Conservation (phyloP, 352 stramenopile species). For the Phytophthora lateralis region DNA sequence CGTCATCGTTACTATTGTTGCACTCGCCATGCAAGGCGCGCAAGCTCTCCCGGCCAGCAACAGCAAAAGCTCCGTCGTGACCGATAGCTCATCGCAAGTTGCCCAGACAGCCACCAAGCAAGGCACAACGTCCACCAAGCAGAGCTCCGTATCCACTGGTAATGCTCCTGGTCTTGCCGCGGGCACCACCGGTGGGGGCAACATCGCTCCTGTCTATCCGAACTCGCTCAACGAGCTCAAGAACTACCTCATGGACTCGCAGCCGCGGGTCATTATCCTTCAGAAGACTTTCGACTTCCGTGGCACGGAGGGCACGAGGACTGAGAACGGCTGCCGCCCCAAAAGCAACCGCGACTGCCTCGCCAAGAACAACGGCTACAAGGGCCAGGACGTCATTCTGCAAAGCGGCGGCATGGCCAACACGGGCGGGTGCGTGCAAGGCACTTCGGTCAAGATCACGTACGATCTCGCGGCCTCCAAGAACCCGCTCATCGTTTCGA, state of each 20-base stretch:
- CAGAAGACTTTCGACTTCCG: slow-evolving; percentile 57
- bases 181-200: slow-evolving; percentile 52
- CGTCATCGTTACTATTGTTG: slow-evolving; percentile 20
- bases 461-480: slow-evolving; percentile 32
- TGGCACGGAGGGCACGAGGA: slow-evolving; percentile 52
- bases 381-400: slow-evolving; percentile 62
- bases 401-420: slow-evolving; percentile 55
- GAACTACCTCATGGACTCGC: slow-evolving; percentile 43
- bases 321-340: slow-evolving; percentile 52
- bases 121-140: not conserved
- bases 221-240: slow-evolving; percentile 47
- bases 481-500: slow-evolving; percentile 38
- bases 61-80: slow-evolving; percentile 1
- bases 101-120: slow-evolving; percentile 2
- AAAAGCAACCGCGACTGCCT: slow-evolving; percentile 47
- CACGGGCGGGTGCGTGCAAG: slow-evolving; percentile 53
- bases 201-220: slow-evolving; percentile 43
- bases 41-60: slow-evolving; percentile 39
- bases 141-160: slow-evolving; percentile 11
- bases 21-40: slow-evolving; percentile 35
- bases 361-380: slow-evolving; percentile 58
- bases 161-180: slow-evolving; percentile 23
- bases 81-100: slow-evolving; percentile 15
- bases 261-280: slow-evolving; percentile 57
- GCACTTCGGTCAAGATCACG: slow-evolving; percentile 29